phyloP scores from a whole-genome alignment of 208 protist genomes.

The Zelonia costaricensis region DNA sequence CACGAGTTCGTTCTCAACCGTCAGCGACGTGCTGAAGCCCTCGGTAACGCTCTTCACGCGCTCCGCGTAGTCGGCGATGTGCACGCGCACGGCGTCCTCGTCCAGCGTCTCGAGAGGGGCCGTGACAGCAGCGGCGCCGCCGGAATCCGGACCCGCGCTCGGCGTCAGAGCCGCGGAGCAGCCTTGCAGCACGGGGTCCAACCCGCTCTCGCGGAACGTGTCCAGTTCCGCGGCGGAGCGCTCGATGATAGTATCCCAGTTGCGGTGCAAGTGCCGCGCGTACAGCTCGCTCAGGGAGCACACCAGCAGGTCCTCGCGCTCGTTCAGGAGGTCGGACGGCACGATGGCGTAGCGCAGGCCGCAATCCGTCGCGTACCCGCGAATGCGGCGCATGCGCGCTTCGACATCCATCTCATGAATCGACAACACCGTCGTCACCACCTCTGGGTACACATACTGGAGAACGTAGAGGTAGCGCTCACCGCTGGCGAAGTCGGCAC shows the following conservation, averaged over 20 bases:
- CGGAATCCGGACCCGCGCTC: background rate
- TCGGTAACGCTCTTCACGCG: slow-evolving; percentile 11
- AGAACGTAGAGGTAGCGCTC: slow-evolving; percentile 61
- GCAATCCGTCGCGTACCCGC: slow-evolving; percentile 35
- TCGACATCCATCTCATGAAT: slow-evolving; percentile 34
- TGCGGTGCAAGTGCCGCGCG: slow-evolving; percentile 16
- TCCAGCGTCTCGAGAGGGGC: slow-evolving; percentile 23
- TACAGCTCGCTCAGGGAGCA: slow-evolving; percentile 59
- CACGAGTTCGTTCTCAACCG: slow-evolving; percentile 5
- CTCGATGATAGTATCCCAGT: slow-evolving; percentile 12
- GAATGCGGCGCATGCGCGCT: slow-evolving; percentile 53
- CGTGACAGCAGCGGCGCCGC: background rate
- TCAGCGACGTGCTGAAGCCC: background rate
- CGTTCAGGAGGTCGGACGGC: slow-evolving; percentile 57
- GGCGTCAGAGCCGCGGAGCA: background rate
- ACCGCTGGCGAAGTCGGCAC: slow-evolving; percentile 66
- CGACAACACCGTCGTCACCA: slow-evolving; percentile 12
- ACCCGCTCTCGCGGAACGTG: slow-evolving; percentile 4
- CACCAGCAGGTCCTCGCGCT: slow-evolving; percentile 74
- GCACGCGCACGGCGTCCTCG: slow-evolving; percentile 5
- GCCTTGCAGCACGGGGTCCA: slow-evolving; percentile 7
- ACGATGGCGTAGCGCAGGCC: slow-evolving; percentile 46
- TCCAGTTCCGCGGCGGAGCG: slow-evolving; percentile 14
- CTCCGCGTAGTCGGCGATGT: slow-evolving; percentile 8
- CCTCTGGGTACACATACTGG: slow-evolving; percentile 54